These are phyloP conservation scores for Marsdenia floribunda DNA, from an alignment of 257 asterid genomes.

Conservation along the genomic window DNA sequence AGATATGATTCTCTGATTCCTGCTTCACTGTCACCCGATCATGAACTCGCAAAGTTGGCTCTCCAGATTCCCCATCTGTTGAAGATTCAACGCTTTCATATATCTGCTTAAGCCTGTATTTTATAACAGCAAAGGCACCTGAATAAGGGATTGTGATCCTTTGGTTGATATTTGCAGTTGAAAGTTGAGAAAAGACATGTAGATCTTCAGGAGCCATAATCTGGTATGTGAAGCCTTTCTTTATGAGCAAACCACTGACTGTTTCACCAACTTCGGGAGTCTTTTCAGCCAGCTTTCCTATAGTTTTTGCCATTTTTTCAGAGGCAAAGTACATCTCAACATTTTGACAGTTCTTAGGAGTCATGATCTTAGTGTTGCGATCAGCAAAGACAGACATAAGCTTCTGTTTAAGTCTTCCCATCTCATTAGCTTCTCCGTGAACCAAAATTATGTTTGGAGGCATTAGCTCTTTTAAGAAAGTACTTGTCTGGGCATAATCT, in stretches of 20 bases:
- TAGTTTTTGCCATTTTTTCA: conserved; percentile 83
- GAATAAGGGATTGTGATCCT: conserved; percentile 92
- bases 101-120: conserved; percentile 81
- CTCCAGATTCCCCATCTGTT: conserved; percentile 75
- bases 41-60: conserved; percentile 63
- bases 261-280: conserved; percentile 66
- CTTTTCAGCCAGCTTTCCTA: conserved; percentile 78
- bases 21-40: conserved; percentile 74
- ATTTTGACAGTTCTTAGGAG: conserved; percentile 92
- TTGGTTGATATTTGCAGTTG: conserved; percentile 77
- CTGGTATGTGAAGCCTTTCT: conserved; percentile 96
- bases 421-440: conserved; percentile 86
- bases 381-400: conserved; percentile 74
- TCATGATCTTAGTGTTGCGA: conserved; percentile 73
- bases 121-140: conserved; percentile 87
- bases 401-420: conserved; percentile 91
- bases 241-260: conserved; percentile 85
- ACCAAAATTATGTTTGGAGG: conserved; percentile 94
- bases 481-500: conserved; percentile 86
- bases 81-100: conserved; percentile 79
- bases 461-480: conserved; percentile 85
- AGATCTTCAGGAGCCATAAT: conserved; percentile 95
- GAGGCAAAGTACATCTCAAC: conserved; percentile 92
- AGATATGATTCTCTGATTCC: conserved; percentile 78
- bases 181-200: conserved; percentile 80